phyloP scores from a whole-genome alignment of 768 basidiomycete genomes.

The Russula sp. region DNA sequence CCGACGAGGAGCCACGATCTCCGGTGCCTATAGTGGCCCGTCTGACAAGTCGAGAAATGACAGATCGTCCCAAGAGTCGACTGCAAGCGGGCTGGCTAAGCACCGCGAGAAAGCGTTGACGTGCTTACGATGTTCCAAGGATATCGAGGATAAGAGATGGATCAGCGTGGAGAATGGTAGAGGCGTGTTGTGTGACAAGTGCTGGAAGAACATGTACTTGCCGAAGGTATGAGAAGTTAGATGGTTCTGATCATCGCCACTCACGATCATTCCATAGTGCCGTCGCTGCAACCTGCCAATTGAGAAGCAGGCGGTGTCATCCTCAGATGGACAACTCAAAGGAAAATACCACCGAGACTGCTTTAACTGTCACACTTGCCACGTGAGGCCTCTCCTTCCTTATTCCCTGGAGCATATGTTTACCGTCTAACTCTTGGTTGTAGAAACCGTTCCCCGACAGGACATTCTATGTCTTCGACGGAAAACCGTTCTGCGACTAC shows the following conservation, averaged over 20 bases:
- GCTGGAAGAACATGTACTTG: slow-evolving; percentile 96
- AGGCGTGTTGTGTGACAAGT: slow-evolving; percentile 75
- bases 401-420: slow-evolving; percentile 12
- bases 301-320: slow-evolving; percentile 88
- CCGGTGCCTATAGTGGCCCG: slow-evolving; percentile 34
- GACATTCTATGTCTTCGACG: slow-evolving; percentile 87
- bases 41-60: slow-evolving; percentile 29
- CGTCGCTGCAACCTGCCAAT: slow-evolving; percentile 84
- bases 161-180: slow-evolving; percentile 69
- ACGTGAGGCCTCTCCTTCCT: slow-evolving; percentile 45
- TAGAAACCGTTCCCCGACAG: slow-evolving; percentile 90
- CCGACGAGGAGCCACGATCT: slow-evolving; percentile 34
- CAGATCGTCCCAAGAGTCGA: slow-evolving; percentile 33
- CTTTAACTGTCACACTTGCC: slow-evolving; percentile 84
- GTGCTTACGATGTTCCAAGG: slow-evolving; percentile 68
- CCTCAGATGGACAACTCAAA: slow-evolving; percentile 89
- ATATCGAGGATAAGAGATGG: slow-evolving; percentile 80
- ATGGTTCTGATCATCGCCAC: slow-evolving; percentile 14
- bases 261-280: slow-evolving; percentile 50
- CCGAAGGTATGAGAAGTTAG: slow-evolving; percentile 56
- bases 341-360: slow-evolving; percentile 93
- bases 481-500: slow-evolving; percentile 86
- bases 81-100: slow-evolving; percentile 13
- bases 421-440: neutral
- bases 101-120: slow-evolving; percentile 23